Evolutionary conservation across 768 basidiomycete species (phyloP), one percentile per base, ranked within the genome.

Genomic region (Boletus speciosus): DNA sequence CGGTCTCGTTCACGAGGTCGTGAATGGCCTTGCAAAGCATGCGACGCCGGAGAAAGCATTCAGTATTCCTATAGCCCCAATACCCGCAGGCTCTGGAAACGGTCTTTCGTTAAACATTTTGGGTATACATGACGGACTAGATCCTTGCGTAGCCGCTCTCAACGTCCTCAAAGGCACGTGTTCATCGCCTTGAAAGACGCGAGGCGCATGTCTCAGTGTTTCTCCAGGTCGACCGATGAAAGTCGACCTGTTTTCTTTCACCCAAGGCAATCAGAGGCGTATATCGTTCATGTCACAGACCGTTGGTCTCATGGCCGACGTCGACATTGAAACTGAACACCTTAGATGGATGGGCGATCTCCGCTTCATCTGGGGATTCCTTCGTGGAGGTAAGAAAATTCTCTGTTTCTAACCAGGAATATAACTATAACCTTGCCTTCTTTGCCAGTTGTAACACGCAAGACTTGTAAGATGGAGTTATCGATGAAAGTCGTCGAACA

Each of bases 271-370:
- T 46, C 84, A 79, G 58, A 76, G 80, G 7, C 76, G 75, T 2
- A 76, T 89, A 63, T 90, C 89, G 14, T 94, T 90, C 75, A 85
- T 94, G 83, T 84, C 88, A 0, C 90, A 93, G 72, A 79, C 85
- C 3, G 65, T 90, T 21, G 93, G 93, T 3, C 75, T 95, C 32
- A 88, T 93, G 83, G 90, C 93, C 3, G 90, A 94, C 57, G 55
- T 92, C 38, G 92, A 93, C 70, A 71, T 90, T 42, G 87, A 87
- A 51, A 95, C 93, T 2, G 92, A 94, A 55, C 74, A 90, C 61
- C 70, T 94, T 39, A 81, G 91, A 9, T 93, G 88, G 86, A 85
- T 95, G 85, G 93, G 93, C 10, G 87, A 86, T 62, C 74, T 78
- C 12, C 85, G 93, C 9, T 95, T 95, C 68, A 66, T 86, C 31